These are phyloP conservation scores for Pulveroboletus ravenelii DNA, from an alignment of 768 basidiomycete genomes.

Conservation along the genomic window DNA sequence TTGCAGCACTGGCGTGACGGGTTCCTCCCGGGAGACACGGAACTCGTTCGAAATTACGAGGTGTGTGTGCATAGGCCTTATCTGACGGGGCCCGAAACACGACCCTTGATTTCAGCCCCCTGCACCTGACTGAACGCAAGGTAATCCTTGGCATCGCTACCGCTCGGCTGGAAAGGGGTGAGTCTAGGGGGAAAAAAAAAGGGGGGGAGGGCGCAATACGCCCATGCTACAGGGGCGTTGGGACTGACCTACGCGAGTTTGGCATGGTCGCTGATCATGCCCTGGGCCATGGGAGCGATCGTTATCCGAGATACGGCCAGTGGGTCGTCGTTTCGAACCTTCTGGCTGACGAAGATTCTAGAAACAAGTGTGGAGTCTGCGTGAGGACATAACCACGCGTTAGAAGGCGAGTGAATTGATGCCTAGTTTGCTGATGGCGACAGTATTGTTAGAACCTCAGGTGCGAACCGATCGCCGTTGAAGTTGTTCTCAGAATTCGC, in stretches of 20 bases:
- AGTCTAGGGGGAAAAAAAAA: background rate
- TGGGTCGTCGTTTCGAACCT: background rate
- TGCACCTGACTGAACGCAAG: constrained; percentile 1
- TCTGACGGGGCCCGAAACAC: constrained; percentile 8
- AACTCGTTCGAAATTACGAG: background rate
- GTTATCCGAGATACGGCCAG: background rate
- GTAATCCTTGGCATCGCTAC: background rate
- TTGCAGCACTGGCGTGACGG: too few species aligned
- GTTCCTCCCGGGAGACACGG: constrained; percentile 7
- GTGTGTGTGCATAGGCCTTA: constrained; percentile 1
- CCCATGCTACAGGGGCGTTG: background rate
- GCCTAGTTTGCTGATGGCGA: constrained; percentile 2
- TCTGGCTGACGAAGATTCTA: background rate
- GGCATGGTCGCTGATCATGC: background rate
- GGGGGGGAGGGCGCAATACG: background rate
- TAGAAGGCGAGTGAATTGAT: constrained; percentile 3
- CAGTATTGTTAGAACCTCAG: background rate
- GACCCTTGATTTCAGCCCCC: background rate
- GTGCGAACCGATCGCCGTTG: constrained; percentile 11
- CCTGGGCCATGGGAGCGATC: background rate
- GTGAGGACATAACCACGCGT: background rate
- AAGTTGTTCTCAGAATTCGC: background rate
- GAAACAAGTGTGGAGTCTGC: background rate
- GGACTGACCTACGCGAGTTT: background rate
- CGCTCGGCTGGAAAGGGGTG: background rate